A percentile compares a stretch with the other conserved stretches of the same genome.
phyloP scores from a whole-genome alignment of 352 stramenopile species.

The Hyphochytrium catenoides region DNA sequence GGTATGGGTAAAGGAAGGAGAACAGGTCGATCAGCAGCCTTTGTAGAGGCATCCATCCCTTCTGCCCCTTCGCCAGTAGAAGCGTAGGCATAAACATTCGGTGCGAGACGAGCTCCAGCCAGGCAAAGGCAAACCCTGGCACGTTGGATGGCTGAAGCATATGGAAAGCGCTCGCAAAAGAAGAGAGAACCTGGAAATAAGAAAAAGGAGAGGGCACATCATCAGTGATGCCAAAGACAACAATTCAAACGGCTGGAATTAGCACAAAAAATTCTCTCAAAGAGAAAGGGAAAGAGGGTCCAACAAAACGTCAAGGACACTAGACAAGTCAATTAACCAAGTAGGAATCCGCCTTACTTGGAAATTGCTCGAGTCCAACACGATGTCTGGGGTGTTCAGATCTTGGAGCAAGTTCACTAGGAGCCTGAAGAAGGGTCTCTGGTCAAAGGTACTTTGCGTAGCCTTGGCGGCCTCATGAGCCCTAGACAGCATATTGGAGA shows the following conservation, averaged over 20 bases:
- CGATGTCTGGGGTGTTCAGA: constrained; percentile 77
- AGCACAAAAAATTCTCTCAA: no score
- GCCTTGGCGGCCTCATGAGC: constrained; percentile 46
- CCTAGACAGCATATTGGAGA: constrained; percentile 78
- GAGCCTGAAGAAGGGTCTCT: constrained; percentile 94
- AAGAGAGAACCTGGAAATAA: constrained; percentile 71
- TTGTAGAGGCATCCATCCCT: constrained; percentile 90
- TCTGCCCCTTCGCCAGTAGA: constrained; percentile 72
- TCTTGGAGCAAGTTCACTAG: constrained; percentile 94
- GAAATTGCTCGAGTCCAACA: constrained; percentile 76
- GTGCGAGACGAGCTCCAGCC: constrained; percentile 94
- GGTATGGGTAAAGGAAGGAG: constrained; percentile 90
- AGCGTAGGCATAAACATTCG: constrained; percentile 95
- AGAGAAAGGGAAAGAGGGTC: no score
- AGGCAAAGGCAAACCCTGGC: constrained; percentile 93
- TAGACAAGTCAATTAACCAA: no score
- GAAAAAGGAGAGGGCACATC: no score
- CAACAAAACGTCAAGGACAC: no score
- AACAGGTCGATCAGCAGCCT: constrained; percentile 91
- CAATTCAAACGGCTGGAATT: no score
- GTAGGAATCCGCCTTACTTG: constrained; percentile 16
- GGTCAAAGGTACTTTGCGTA: constrained; percentile 75
- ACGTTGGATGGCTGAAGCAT: constrained; percentile 82
- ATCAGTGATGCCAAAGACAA: no score
- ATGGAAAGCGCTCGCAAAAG: constrained; percentile 90